phyloP scores from a whole-genome alignment of 345 rosid species.

The Eucalyptus grandis region DNA sequence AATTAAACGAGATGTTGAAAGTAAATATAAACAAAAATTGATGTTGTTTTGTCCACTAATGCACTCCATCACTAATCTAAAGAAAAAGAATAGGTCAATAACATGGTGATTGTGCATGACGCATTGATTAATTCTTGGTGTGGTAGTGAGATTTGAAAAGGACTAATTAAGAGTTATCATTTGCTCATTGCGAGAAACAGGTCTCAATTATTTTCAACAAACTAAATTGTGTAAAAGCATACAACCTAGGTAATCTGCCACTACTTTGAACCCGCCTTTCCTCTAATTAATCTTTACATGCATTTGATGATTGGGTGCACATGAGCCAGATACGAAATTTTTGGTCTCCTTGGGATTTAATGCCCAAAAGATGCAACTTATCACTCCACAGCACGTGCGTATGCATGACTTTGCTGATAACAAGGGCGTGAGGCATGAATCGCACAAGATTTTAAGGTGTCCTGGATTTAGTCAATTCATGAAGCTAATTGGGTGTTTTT shows the following conservation, averaged over 20 bases:
- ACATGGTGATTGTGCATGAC: not conserved
- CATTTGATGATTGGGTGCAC: not conserved
- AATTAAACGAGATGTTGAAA: not conserved
- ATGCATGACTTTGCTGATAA: not conserved
- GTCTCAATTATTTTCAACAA: not conserved
- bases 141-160: not conserved
- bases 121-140: not conserved
- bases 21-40: not conserved
- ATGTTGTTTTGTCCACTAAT: not conserved
- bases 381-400: not conserved
- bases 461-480: not conserved
- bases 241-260: not conserved
- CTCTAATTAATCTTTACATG: not conserved
- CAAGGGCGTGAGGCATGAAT: not conserved
- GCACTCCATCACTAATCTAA: not conserved
- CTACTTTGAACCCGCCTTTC: not conserved
- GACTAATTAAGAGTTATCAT: not conserved
- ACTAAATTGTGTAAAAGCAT: rapidly evolving
- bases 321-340: not conserved
- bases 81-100: not conserved
- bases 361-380: not conserved
- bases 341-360: not conserved
- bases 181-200: not conserved
- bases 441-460: not conserved
- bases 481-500: too few relatives aligned